Evolutionary conservation across 169 alveolate species (phyloP).

Genomic region (Eimeria acervulina): DNA sequence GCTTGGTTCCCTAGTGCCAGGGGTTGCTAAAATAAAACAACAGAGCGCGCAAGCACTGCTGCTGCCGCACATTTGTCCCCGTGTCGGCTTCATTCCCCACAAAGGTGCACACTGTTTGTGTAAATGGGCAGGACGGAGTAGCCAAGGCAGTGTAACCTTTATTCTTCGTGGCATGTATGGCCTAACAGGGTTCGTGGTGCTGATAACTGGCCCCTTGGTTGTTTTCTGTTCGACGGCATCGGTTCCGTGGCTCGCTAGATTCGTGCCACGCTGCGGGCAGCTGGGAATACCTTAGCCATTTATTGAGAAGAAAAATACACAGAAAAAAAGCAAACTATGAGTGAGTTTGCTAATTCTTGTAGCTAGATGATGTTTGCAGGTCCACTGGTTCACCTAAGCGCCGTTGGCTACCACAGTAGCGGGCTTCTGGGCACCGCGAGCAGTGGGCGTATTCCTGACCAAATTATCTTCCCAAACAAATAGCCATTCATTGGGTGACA

Average conservation of each 20-base stretch:
- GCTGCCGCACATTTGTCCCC: not conserved
- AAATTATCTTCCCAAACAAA: not conserved
- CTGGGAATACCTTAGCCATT: not conserved
- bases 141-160: not conserved
- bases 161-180: not conserved
- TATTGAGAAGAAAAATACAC: not conserved
- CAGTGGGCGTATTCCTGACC: not conserved
- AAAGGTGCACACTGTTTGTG: not conserved
- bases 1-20: not conserved
- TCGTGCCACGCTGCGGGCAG: conserved; percentile 1
- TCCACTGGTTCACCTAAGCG: conserved; percentile 32
- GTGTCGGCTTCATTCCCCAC: conserved; percentile 12
- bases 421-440: conserved; percentile 34
- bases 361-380: not conserved
- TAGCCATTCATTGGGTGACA: not conserved
- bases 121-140: not conserved
- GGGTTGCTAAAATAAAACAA: not conserved
- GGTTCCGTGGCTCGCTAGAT: conserved; percentile 24
- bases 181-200: not conserved
- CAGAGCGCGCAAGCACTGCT: not conserved
- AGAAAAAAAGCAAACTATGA: not conserved
- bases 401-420: conserved; percentile 40
- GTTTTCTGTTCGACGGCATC: not conserved
- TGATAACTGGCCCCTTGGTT: not conserved
- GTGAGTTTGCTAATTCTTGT: not conserved